phyloP scores from a whole-genome alignment of 2,329 filamentous ascomycete genomes.

The Botrytis pseudocinerea region DNA sequence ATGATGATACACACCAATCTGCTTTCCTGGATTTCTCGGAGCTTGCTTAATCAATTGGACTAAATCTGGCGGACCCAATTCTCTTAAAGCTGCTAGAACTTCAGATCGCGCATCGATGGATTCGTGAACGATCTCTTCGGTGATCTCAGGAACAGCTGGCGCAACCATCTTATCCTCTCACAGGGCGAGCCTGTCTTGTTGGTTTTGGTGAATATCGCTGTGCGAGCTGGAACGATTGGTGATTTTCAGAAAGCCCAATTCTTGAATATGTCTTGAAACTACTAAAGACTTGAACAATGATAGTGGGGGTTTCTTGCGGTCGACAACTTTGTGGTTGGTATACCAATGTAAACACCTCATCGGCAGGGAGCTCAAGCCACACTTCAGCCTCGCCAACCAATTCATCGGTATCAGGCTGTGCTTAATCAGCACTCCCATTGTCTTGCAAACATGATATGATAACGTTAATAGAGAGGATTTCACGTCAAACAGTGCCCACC shows the following conservation, averaged over 20 bases:
- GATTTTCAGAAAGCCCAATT: not conserved
- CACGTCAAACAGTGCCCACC: not conserved
- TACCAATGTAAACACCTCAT: slow-evolving; percentile 18
- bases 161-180: slow-evolving; percentile 42
- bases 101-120: slow-evolving; percentile 92
- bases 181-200: slow-evolving; percentile 14
- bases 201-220: slow-evolving; percentile 5
- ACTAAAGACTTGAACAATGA: not conserved
- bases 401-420: not conserved
- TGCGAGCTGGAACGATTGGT: not conserved
- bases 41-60: slow-evolving; percentile 87
- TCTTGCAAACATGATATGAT: not conserved
- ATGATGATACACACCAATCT: slow-evolving; percentile 96
- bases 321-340: slow-evolving; percentile 6
- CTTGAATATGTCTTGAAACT: not conserved
- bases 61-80: slow-evolving; percentile 92
- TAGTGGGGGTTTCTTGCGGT: slow-evolving; percentile 8
- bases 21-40: slow-evolving; percentile 57
- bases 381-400: slow-evolving; percentile 15
- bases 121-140: slow-evolving; percentile 89
- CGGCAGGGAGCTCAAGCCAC: slow-evolving; percentile 19
- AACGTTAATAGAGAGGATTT: not conserved
- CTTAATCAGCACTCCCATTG: slow-evolving; percentile 2
- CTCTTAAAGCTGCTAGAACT: slow-evolving; percentile 78
- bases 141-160: slow-evolving; percentile 80